These are phyloP conservation scores for Microsporum audouinii DNA, from an alignment of 2,329 filamentous ascomycete species.

Conservation along the genomic window DNA sequence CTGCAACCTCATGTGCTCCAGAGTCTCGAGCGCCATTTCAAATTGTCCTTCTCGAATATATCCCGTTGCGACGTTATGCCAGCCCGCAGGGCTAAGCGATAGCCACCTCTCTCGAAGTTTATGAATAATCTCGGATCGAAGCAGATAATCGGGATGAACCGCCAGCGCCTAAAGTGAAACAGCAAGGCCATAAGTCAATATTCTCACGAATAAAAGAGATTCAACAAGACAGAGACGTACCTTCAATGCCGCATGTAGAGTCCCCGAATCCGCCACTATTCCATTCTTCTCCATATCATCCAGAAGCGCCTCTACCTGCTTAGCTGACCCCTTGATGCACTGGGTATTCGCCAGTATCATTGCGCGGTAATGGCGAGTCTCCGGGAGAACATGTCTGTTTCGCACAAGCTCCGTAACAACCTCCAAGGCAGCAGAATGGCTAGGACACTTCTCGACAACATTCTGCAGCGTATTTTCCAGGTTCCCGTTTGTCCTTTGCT, in stretches of 20 bases:
- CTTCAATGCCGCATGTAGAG: constrained; percentile 62
- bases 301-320: constrained; percentile 52
- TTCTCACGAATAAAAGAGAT: neutral
- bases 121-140: constrained; percentile 58
- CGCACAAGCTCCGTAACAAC: constrained; percentile 30
- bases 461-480: constrained; percentile 25
- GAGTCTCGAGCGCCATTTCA: constrained; percentile 61
- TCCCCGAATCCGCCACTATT: constrained; percentile 52
- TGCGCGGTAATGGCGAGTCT: constrained; percentile 51
- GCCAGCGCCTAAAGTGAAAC: constrained; percentile 47
- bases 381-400: constrained; percentile 27
- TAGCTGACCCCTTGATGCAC: constrained; percentile 52
- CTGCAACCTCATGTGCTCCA: constrained; percentile 55
- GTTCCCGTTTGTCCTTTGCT: constrained; percentile 12
- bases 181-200: neutral
- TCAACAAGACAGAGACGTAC: constrained; percentile 29
- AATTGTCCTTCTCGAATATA: constrained; percentile 70
- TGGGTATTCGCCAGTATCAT: constrained; percentile 62
- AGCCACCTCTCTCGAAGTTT: constrained; percentile 59
- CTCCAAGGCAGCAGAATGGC: constrained; percentile 20
- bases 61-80: constrained; percentile 58
- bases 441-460: constrained; percentile 18
- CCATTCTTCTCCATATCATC: constrained; percentile 56
- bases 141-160: constrained; percentile 73
- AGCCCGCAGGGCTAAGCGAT: constrained; percentile 48